A percentile compares a stretch with the other conserved stretches of the same genome.
Conservation (phyloP, 192 early-diverging fungal species). For the Linnemannia elongata region DNA sequence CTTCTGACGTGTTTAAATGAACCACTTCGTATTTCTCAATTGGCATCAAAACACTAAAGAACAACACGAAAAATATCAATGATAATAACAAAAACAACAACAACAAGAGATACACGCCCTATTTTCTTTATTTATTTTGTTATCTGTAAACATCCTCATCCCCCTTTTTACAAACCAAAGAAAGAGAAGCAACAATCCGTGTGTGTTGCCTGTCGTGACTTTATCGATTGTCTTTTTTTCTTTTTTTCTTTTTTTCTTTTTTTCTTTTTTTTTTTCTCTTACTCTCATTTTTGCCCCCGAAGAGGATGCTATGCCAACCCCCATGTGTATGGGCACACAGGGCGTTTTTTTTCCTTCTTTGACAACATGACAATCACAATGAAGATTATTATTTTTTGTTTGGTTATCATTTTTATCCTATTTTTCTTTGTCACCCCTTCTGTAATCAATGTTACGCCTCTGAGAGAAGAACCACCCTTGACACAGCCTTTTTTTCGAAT, state of each 20-base stretch:
- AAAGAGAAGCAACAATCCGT: neutral
- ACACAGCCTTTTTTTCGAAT: no score
- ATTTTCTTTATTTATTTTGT: neutral
- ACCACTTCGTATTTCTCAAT: neutral
- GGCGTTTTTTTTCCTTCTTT: no score
- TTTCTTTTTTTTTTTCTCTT: neutral
- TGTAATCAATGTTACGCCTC: no score
- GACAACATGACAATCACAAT: no score
- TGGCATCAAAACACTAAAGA: no score
- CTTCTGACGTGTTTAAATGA: neutral
- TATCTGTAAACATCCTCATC: constrained; percentile 15
- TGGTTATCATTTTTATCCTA: no score
- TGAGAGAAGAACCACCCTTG: no score
- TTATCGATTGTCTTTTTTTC: neutral
- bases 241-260: neutral
- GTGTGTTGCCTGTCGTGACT: neutral
- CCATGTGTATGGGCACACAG: neutral
- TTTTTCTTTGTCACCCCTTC: no score
- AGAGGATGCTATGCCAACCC: neutral
- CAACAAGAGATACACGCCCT: neutral
- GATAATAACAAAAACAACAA: neutral
- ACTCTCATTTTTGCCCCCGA: neutral
- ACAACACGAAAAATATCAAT: no score
- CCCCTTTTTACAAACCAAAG: constrained; percentile 13
- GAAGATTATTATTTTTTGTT: no score